Percentiles rank a stretch among this genome's conserved stretches.
Evolutionary conservation across 2,329 filamentous ascomycete genomes (phyloP).

Genomic region (Fusarium liriodendri): DNA sequence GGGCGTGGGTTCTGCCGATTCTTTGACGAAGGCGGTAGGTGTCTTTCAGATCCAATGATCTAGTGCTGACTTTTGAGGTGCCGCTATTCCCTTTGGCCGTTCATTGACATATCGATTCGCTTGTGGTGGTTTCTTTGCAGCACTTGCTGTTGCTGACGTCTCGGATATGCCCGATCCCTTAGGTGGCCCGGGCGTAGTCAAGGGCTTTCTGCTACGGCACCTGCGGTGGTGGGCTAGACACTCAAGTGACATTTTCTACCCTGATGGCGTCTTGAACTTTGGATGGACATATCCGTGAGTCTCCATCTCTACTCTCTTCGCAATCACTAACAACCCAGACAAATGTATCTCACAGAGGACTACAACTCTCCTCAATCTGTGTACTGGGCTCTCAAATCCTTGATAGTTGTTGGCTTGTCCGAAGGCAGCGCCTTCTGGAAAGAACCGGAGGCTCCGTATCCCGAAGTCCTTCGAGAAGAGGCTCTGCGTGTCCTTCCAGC

Average conservation of each 20-base stretch:
- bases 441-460: neutral
- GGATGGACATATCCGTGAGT: neutral
- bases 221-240: neutral
- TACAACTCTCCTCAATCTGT: slow-evolving; percentile 67
- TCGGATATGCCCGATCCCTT: slow-evolving; percentile 41
- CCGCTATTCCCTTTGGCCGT: slow-evolving; percentile 62
- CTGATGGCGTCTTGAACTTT: neutral
- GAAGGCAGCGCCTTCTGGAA: neutral
- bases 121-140: slow-evolving; percentile 60
- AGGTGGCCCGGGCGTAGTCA: neutral
- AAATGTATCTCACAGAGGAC: slow-evolving; percentile 66
- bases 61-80: slow-evolving; percentile 45
- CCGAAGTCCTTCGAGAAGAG: neutral
- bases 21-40: slow-evolving; percentile 57
- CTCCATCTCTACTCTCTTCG: slow-evolving; percentile 25
- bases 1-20: slow-evolving; percentile 57
- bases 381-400: slow-evolving; percentile 64
- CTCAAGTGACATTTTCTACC: neutral
- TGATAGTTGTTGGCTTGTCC: slow-evolving; percentile 50
- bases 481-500: neutral
- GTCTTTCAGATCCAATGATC: neutral
- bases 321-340: slow-evolving; percentile 19
- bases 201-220: neutral
- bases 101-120: slow-evolving; percentile 63
- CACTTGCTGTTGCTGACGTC: slow-evolving; percentile 54